Conservation (phyloP, 2,329 filamentous ascomycete species). For the Saccharata proteae region DNA sequence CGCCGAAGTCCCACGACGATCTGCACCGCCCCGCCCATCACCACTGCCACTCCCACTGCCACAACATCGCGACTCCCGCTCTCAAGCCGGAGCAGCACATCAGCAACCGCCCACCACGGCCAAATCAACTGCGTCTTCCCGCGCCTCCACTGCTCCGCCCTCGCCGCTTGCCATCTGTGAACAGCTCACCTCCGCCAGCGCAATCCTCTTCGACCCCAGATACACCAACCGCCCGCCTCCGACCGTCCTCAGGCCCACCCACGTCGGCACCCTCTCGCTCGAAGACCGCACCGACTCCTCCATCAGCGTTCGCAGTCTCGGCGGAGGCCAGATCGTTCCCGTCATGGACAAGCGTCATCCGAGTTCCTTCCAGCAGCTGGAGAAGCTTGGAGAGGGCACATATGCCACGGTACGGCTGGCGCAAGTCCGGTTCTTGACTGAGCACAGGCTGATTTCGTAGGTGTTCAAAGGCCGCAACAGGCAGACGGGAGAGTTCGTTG, state of each 20-base stretch:
- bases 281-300: conserved; percentile 38
- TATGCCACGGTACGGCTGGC: conserved; percentile 76
- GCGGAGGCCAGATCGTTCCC: conserved; percentile 28
- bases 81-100: too few relatives aligned
- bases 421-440: conserved; percentile 3
- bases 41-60: too few relatives aligned
- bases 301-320: conserved; percentile 36
- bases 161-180: conserved; percentile 29
- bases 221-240: conserved; percentile 35
- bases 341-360: conserved; percentile 89
- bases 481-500: conserved; percentile 91
- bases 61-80: too few relatives aligned
- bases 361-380: conserved; percentile 96
- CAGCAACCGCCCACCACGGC: conserved; percentile 7
- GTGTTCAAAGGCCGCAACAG: conserved; percentile 98
- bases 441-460: conserved; percentile 35
- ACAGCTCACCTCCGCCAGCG: conserved; percentile 36
- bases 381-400: conserved; percentile 94
- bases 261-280: conserved; percentile 36
- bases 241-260: conserved; percentile 33
- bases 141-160: conserved; percentile 16
- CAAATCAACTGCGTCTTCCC: conserved; percentile 10
- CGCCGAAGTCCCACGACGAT: too few relatives aligned
- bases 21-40: too few relatives aligned
- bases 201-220: conserved; percentile 38